phyloP scores from a whole-genome alignment of 805 yeast species.

The Naumovozyma dairenensis region DNA sequence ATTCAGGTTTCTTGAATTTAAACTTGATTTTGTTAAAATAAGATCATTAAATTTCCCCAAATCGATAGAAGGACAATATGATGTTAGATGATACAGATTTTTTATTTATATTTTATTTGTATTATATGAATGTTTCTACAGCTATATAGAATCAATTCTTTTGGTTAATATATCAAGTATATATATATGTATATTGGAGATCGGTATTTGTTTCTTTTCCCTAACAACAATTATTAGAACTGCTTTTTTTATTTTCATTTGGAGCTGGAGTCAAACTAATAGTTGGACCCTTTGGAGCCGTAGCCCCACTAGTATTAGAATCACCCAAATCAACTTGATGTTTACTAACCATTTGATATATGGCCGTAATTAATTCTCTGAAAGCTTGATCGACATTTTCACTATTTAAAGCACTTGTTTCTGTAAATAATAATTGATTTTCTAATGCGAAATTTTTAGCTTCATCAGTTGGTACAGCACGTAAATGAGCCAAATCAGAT shows the following conservation, averaged over 20 bases:
- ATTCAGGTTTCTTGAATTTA: no score
- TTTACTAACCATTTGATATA: conserved; percentile 87
- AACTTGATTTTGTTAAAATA: no score
- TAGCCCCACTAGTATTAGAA: conserved; percentile 29
- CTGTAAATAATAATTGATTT: conserved; percentile 85
- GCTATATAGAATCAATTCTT: no score
- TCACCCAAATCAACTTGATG: conserved; percentile 87
- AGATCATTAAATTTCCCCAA: no score
- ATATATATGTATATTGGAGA: no score
- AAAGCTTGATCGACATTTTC: conserved; percentile 93
- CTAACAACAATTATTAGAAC: conserved; percentile 57
- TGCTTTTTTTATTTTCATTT: conserved; percentile 55
- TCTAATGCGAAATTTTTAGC: conserved; percentile 91
- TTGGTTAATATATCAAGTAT: no score
- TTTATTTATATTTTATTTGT: no score
- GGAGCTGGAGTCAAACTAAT: conserved; percentile 91
- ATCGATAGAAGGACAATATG: no score
- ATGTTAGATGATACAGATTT: no score
- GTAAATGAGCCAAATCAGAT: conserved; percentile 78
- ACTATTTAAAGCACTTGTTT: conserved; percentile 88
- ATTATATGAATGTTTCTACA: no score
- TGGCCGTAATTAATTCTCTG: conserved; percentile 84
- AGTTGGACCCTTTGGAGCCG: conserved; percentile 79
- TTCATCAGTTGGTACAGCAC: conserved; percentile 97
- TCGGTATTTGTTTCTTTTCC: not conserved